Percentiles rank a stretch among this genome's conserved stretches.
Evolutionary conservation across 768 basidiomycete genomes (phyloP).

Genomic region (Cytidiella melzeri): DNA sequence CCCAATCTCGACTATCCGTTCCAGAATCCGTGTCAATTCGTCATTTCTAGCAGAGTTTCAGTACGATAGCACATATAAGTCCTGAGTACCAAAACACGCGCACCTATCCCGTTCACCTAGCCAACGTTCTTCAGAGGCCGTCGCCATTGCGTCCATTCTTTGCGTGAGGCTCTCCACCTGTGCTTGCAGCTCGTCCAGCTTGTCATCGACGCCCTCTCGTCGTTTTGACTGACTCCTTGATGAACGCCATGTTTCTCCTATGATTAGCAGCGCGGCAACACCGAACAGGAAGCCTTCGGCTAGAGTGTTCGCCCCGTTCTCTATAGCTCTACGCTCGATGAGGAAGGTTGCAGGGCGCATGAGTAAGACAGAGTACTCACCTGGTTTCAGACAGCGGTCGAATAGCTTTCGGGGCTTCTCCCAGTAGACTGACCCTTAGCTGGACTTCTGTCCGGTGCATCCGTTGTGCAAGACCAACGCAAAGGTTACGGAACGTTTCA

Average conservation of each 20-base stretch:
- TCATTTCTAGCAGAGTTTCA: constrained; percentile 42
- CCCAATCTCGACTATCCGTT: constrained; percentile 65
- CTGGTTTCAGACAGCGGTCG: constrained; percentile 73
- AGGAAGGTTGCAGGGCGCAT: background rate
- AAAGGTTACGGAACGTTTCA: constrained; percentile 62
- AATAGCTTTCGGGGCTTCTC: constrained; percentile 66
- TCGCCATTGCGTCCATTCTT: constrained; percentile 35
- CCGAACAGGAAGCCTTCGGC: constrained; percentile 82
- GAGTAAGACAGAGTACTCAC: constrained; percentile 32
- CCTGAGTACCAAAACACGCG: background rate
- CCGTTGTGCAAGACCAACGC: constrained; percentile 67
- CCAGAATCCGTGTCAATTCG: constrained; percentile 58
- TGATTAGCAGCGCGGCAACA: constrained; percentile 67
- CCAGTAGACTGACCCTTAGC: constrained; percentile 69
- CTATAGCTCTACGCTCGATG: constrained; percentile 54
- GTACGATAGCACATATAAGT: background rate
- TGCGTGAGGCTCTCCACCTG: constrained; percentile 41
- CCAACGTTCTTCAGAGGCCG: constrained; percentile 38
- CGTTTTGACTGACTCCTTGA: constrained; percentile 65
- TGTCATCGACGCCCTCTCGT: constrained; percentile 67
- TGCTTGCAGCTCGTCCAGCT: constrained; percentile 50
- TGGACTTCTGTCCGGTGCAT: constrained; percentile 71
- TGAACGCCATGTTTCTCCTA: constrained; percentile 73
- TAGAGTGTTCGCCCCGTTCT: constrained; percentile 78
- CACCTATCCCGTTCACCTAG: constrained; percentile 42